A percentile compares a stretch with the other conserved stretches of the same genome.
phyloP scores from a whole-genome alignment of 169 alveolate species.

The Plasmodium berghei region DNA sequence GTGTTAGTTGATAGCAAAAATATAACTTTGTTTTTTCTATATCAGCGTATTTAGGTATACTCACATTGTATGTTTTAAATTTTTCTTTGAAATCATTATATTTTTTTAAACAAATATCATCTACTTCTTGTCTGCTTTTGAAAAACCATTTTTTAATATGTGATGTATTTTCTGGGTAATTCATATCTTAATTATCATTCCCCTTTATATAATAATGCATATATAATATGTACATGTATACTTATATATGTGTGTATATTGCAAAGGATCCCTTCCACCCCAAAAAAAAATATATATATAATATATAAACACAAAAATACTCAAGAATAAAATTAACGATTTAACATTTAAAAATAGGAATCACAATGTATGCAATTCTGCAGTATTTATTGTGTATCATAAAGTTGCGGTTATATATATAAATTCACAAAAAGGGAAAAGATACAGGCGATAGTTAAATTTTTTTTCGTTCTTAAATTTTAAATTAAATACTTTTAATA shows the following conservation, averaged over 20 bases:
- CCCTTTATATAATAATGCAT: slow-evolving; percentile 10
- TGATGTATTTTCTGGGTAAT: slow-evolving; percentile 70
- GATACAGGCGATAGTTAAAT: no score
- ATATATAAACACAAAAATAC: not conserved
- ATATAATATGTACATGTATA: not conserved
- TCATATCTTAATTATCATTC: slow-evolving; percentile 41
- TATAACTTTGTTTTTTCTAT: slow-evolving; percentile 61
- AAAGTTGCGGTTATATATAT: no score
- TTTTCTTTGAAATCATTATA: slow-evolving; percentile 62
- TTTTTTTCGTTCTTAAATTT: no score
- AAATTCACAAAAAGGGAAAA: no score
- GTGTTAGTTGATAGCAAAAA: slow-evolving; percentile 49
- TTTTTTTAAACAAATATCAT: slow-evolving; percentile 57
- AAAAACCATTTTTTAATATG: slow-evolving; percentile 69
- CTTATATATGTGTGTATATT: not conserved
- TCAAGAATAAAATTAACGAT: not conserved
- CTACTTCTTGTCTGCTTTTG: slow-evolving; percentile 52
- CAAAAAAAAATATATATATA: not conserved
- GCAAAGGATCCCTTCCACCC: not conserved
- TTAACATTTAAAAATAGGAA: not conserved
- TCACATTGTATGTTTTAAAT: slow-evolving; percentile 56
- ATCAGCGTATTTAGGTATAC: slow-evolving; percentile 61
- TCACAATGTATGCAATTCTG: not conserved
- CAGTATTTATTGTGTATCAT: not conserved
- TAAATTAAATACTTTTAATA: no score